Percentiles rank a stretch among this genome's conserved stretches.
phyloP scores from a whole-genome alignment of 2,329 filamentous ascomycete species.

The Cladorrhinum sp. region DNA sequence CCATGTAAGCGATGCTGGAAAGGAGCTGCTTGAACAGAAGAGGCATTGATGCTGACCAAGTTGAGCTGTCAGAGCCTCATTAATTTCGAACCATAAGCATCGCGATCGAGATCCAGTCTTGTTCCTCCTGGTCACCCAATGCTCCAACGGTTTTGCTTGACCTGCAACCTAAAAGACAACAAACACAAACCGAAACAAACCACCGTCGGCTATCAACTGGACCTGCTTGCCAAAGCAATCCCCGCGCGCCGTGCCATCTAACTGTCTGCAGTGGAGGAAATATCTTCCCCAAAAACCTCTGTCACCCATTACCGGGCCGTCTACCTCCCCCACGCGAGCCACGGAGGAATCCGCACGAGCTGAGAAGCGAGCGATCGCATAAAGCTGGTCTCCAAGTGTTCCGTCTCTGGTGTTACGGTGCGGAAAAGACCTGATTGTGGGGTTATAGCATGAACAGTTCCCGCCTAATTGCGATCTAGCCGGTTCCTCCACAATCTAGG shows the following conservation, averaged over 20 bases:
- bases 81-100: constrained; percentile 18
- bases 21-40: background rate
- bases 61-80: constrained; percentile 19
- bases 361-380: constrained; percentile 14
- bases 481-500: constrained; percentile 21
- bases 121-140: background rate
- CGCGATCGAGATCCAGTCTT: background rate
- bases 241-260: background rate
- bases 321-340: constrained; percentile 16
- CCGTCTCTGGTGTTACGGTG: constrained; percentile 20
- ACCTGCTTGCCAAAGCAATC: background rate
- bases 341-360: constrained; percentile 3
- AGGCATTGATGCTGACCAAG: constrained; percentile 28
- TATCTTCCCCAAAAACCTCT: constrained; percentile 10
- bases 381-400: constrained; percentile 18
- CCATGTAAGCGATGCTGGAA: constrained; percentile 22
- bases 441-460: constrained; percentile 37
- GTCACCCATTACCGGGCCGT: constrained; percentile 7
- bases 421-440: constrained; percentile 25
- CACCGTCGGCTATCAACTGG: background rate
- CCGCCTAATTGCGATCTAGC: constrained; percentile 29
- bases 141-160: background rate
- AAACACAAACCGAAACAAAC: background rate
- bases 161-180: background rate
- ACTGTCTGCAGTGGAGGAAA: background rate